Evolutionary conservation across 495 filamentous ascomycete genomes (phyloP).

Genomic region (Xylaria longipes): DNA sequence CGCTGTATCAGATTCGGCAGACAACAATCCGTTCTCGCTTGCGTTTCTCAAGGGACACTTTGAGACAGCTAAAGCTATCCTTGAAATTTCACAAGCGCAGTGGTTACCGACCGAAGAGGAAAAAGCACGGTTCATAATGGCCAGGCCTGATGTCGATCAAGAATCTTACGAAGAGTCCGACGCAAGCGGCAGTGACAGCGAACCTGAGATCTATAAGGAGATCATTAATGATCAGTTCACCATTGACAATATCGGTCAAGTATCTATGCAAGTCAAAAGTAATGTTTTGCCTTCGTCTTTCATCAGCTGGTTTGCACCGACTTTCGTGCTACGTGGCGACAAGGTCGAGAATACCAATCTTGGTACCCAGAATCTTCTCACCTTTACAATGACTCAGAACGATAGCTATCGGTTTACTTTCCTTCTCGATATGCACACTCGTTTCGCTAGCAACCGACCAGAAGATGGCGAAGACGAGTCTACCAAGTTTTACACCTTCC

Average conservation of each 20-base stretch:
- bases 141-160: conserved; percentile 38
- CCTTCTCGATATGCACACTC: conserved; percentile 44
- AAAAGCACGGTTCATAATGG: conserved; percentile 57
- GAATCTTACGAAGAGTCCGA: conserved; percentile 38
- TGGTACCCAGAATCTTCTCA: conserved; percentile 24
- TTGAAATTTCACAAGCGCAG: conserved; percentile 71
- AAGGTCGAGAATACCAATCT: conserved; percentile 9
- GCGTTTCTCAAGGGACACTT: conserved; percentile 68
- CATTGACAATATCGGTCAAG: conserved; percentile 71
- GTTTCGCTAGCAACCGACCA: conserved; percentile 30
- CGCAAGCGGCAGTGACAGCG: conserved; percentile 38
- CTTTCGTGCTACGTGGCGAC: conserved; percentile 33
- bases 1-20: conserved; percentile 55
- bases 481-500: conserved; percentile 44
- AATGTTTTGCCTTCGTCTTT: conserved; percentile 54
- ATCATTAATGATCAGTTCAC: conserved; percentile 69
- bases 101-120: conserved; percentile 57
- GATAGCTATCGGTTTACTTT: conserved; percentile 44
- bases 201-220: conserved; percentile 56
- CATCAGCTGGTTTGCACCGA: conserved; percentile 42
- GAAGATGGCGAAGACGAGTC: conserved; percentile 1
- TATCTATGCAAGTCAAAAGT: conserved; percentile 67
- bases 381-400: conserved; percentile 45
- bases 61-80: conserved; percentile 64
- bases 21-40: conserved; percentile 64